A percentile compares a stretch with the other conserved stretches of the same genome.
phyloP scores from a whole-genome alignment of 495 filamentous ascomycete genomes.

The Chaetomium fimeti region DNA sequence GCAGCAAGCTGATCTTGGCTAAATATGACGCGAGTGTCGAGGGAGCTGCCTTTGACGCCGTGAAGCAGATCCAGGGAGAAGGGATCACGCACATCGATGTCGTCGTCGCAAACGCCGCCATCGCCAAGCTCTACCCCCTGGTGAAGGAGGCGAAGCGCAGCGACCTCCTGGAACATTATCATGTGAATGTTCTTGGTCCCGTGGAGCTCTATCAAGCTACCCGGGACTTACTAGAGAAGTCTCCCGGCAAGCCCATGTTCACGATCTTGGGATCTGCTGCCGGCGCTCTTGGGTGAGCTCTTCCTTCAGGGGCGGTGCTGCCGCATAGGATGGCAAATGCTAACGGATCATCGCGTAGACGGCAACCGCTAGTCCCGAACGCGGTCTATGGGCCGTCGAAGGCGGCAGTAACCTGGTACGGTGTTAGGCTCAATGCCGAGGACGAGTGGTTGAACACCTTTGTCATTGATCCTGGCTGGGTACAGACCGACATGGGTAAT shows the following conservation, averaged over 20 bases:
- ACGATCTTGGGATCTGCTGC: constrained; percentile 36
- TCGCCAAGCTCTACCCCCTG: constrained; percentile 30
- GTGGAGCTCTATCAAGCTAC: constrained; percentile 39
- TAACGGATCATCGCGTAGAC: background rate
- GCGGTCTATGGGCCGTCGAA: constrained; percentile 46
- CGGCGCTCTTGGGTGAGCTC: constrained; percentile 31
- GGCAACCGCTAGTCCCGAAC: constrained; percentile 30
- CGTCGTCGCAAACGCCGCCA: constrained; percentile 35
- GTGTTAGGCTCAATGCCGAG: constrained; percentile 40
- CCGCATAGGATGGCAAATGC: background rate
- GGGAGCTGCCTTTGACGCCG: constrained; percentile 19
- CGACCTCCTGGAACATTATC: constrained; percentile 32
- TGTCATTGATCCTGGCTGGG: constrained; percentile 39
- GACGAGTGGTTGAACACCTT: constrained; percentile 43
- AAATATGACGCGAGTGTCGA: constrained; percentile 30
- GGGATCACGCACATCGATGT: constrained; percentile 34
- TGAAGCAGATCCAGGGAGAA: constrained; percentile 17
- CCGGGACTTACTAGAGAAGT: constrained; percentile 29
- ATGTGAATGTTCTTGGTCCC: constrained; percentile 31
- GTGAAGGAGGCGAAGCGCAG: constrained; percentile 32
- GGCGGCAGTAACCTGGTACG: constrained; percentile 42
- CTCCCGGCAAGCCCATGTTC: constrained; percentile 37
- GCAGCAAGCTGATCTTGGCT: constrained; percentile 29
- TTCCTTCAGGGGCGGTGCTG: background rate
- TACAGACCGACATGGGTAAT: constrained; percentile 50